A percentile compares a stretch with the other conserved stretches of the same genome.
Conservation (phyloP, 768 basidiomycete genomes). For the Tephrocybe rancida region DNA sequence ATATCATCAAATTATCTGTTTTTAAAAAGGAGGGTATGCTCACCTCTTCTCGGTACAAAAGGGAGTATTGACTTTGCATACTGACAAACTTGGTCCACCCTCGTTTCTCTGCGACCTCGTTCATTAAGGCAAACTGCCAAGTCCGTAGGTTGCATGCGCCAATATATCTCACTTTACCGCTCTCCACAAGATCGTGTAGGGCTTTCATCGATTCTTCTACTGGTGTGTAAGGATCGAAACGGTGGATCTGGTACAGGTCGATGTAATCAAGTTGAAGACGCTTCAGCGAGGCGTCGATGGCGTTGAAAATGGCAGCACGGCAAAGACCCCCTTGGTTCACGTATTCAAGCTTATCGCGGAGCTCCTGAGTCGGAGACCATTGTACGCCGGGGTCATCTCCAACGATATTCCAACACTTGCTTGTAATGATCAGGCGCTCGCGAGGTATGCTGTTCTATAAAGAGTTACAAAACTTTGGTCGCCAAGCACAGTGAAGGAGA, state of each 20-base stretch:
- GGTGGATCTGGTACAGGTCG: slow-evolving; percentile 42
- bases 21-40: neutral
- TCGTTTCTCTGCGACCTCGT: slow-evolving; percentile 42
- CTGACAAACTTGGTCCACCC: slow-evolving; percentile 56
- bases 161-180: slow-evolving; percentile 48
- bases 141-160: slow-evolving; percentile 46
- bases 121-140: slow-evolving; percentile 46
- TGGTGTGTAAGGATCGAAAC: slow-evolving; percentile 33
- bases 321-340: slow-evolving; percentile 19
- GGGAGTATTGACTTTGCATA: slow-evolving; percentile 55
- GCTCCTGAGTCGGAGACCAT: neutral
- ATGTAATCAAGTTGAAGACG: slow-evolving; percentile 31
- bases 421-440: slow-evolving; percentile 4
- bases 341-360: slow-evolving; percentile 13
- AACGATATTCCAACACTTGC: slow-evolving; percentile 5
- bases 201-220: slow-evolving; percentile 47
- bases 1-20: neutral
- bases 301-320: slow-evolving; percentile 32
- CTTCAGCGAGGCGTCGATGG: slow-evolving; percentile 27
- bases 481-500: neutral
- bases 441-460: slow-evolving; percentile 10
- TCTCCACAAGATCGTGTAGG: slow-evolving; percentile 44
- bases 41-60: slow-evolving; percentile 55
- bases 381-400: neutral
- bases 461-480: neutral